phyloP scores from a whole-genome alignment of 1,139 yeast genomes.

The Pichia sp. region DNA sequence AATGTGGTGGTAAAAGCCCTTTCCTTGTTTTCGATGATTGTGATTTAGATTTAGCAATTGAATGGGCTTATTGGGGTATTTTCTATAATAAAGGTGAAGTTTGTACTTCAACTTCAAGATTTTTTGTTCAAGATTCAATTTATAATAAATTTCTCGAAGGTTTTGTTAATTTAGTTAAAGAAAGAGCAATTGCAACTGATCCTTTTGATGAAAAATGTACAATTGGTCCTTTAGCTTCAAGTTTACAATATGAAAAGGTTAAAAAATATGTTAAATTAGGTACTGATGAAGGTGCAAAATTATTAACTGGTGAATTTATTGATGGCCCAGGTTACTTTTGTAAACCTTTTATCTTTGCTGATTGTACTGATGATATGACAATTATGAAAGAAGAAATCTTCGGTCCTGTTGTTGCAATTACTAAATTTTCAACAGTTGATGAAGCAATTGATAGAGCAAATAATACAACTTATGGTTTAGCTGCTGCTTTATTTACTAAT shows the following conservation, averaged over 20 bases:
- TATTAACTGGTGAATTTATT: constrained; percentile 56
- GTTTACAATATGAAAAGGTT: constrained; percentile 45
- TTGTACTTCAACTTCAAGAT: constrained; percentile 55
- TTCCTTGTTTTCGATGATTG: constrained; percentile 48
- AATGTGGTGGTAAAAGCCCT: constrained; percentile 62
- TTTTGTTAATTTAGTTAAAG: constrained; percentile 34
- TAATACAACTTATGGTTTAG: constrained; percentile 62
- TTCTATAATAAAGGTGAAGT: constrained; percentile 56
- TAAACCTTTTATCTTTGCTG: constrained; percentile 73
- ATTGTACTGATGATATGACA: constrained; percentile 58
- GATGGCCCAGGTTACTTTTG: constrained; percentile 61
- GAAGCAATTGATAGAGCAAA: constrained; percentile 60
- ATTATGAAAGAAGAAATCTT: constrained; percentile 77
- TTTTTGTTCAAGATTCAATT: constrained; percentile 46
- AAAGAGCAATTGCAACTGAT: constrained; percentile 57
- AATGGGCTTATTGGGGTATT: constrained; percentile 36
- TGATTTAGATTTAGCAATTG: constrained; percentile 40
- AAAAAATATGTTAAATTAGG: constrained; percentile 48
- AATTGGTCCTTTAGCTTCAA: constrained; percentile 52
- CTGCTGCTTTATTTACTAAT: constrained; percentile 65
- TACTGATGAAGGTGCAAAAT: constrained; percentile 46
- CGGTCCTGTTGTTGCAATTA: constrained; percentile 68
- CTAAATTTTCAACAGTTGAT: constrained; percentile 58
- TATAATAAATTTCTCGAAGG: constrained; percentile 42
- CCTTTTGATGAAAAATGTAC: constrained; percentile 63